Percentiles rank a stretch among this genome's conserved stretches.
phyloP scores from a whole-genome alignment of 179 eudicot species.

The Heliamphora pulchella region DNA sequence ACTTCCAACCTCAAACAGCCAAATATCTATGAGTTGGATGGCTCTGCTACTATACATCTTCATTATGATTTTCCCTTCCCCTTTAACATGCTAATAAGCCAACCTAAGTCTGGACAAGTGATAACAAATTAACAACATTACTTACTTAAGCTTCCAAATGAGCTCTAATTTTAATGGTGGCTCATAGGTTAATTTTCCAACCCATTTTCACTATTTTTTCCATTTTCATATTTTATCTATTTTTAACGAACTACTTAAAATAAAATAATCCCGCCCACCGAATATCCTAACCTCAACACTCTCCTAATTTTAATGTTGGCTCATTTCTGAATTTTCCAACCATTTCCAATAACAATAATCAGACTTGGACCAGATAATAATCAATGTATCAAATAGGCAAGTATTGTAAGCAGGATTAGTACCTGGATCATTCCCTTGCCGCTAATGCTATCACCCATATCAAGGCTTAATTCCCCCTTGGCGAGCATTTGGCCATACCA shows the following conservation, averaged over 20 bases:
- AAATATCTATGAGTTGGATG: background rate
- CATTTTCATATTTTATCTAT: too few species aligned
- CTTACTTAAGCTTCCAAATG: background rate
- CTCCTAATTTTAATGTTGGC: too few species aligned
- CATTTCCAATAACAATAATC: background rate
- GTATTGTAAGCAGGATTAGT: conserved; percentile 3
- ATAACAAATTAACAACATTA: background rate
- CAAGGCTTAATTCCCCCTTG: conserved; percentile 77
- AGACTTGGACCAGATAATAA: background rate
- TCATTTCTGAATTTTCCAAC: too few species aligned
- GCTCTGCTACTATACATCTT: background rate
- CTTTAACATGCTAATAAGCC: conserved; percentile 1
- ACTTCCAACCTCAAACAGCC: background rate
- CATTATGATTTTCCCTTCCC: background rate
- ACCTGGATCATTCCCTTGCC: conserved; percentile 99
- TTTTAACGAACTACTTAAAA: too few species aligned
- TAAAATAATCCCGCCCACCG: too few species aligned
- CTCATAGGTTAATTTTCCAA: too few species aligned
- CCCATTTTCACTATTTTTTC: too few species aligned
- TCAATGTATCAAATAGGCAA: background rate
- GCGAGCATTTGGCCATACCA: conserved; percentile 98
- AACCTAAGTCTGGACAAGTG: background rate
- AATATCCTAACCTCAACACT: too few species aligned
- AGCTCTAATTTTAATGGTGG: too few species aligned
- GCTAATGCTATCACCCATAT: conserved; percentile 89